phyloP scores from a whole-genome alignment of 768 basidiomycete genomes.

The Butyriboletus loyo region DNA sequence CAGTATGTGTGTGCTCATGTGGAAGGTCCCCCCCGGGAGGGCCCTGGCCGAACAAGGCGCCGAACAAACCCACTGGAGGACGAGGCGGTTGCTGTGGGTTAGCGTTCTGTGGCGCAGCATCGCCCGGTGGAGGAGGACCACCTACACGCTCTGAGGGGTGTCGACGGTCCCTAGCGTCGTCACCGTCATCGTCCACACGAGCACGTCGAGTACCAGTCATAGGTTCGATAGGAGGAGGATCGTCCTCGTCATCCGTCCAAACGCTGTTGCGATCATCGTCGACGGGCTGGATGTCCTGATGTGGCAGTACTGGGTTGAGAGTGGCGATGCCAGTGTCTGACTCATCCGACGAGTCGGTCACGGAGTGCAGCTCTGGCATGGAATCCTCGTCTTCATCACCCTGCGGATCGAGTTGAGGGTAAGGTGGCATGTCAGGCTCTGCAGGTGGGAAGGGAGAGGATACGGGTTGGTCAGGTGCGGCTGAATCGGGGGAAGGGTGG shows the following conservation, averaged over 20 bases:
- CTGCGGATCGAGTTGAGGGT: conserved; percentile 1
- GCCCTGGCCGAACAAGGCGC: conserved; percentile 24
- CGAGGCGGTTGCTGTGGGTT: conserved; percentile 20
- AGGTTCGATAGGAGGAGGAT: conserved; percentile 32
- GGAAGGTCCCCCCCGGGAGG: conserved; percentile 13
- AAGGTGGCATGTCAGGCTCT: conserved; percentile 8
- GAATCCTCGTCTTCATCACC: conserved; percentile 35
- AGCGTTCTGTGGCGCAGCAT: conserved; percentile 23
- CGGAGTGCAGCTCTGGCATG: conserved; percentile 42
- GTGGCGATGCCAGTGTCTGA: conserved; percentile 31
- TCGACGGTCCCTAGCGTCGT: conserved; percentile 58
- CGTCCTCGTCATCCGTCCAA: conserved; percentile 31
- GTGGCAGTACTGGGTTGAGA: conserved; percentile 29
- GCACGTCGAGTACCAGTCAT: conserved; percentile 43
- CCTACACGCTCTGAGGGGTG: conserved; percentile 59
- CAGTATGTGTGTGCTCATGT: conserved; percentile 24
- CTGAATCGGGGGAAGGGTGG: conserved; percentile 1
- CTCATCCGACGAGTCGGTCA: conserved; percentile 38
- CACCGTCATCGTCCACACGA: conserved; percentile 60
- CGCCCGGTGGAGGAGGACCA: conserved; percentile 25
- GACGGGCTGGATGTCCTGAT: conserved; percentile 17
- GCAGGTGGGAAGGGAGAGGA: neutral
- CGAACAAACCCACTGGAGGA: conserved; percentile 22
- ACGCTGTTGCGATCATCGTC: conserved; percentile 30
- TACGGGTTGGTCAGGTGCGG: neutral